Base-by-base conservation (phyloP, 2,329 filamentous ascomycete species). In the Calonectria ilicicola region DNA sequence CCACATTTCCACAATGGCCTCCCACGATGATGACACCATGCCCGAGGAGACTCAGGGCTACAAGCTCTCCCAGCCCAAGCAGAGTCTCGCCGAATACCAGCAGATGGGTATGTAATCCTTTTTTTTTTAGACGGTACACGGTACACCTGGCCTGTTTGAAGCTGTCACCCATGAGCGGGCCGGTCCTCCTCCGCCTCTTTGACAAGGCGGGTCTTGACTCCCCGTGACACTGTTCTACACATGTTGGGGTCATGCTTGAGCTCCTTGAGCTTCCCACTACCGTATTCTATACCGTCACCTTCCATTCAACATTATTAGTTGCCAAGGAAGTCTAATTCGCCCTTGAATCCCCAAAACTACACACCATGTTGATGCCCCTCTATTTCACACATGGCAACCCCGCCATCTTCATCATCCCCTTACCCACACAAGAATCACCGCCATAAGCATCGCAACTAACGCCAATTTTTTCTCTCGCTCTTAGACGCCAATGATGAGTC, bases 51-150 rank as follows among this genome's bases (percentile, higher is more conserved):
- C 96, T 78, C 93, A 96, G 87, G 96, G 96, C 84, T 98, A 98
- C 93, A 98, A 97, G 92, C 94, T 98, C 83, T 96, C 95, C 79
- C 95, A 98, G 91, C 90, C 90, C 75, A 98, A 98, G 93, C 98
- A 98, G 91, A 97, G 95, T 80, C 90, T 99, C 82, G 94, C 96
- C 76, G 94, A 98, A 86, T 98, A 98, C 87, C 91, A 96, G 83
- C 90, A 98, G 85, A 93, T 99, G 87, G 97, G 95, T 98, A 89
- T 82, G 94, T 80, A 21, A 47, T 35, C 51, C 49, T 56, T 26
- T 26, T 65, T 32, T 63, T 65, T 15, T 66, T 60, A 26, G 27
- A 29, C 47, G 23, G 23, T n/a, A 53, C 17, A 29, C 47, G 23
- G 23, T n/a, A 53, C 17, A 35, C 42, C 65, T 64, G 21, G 53